A percentile compares a stretch with the other conserved stretches of the same genome.
Evolutionary conservation across 1,284 basidiomycete genomes (phyloP).

Genomic region (Ceratobasidium sp.): DNA sequence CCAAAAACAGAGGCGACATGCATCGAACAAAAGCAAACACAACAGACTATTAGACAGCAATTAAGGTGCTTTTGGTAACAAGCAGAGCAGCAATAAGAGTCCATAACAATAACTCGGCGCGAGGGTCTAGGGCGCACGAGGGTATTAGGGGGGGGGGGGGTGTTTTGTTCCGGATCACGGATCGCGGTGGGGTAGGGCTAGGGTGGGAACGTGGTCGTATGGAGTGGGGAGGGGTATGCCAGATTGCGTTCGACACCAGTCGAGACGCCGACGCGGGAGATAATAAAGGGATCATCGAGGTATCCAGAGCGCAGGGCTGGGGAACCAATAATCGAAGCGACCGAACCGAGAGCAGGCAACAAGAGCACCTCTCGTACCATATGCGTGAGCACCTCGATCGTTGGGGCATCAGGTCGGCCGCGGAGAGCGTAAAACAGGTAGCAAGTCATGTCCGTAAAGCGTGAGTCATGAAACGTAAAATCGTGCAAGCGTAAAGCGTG

Average conservation of each 20-base stretch:
- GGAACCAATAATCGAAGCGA: slow-evolving; percentile 12
- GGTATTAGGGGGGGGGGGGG: slow-evolving; percentile 20
- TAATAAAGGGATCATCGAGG: background rate
- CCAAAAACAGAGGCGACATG: background rate
- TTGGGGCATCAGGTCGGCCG: background rate
- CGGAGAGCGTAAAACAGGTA: slow-evolving; percentile 1
- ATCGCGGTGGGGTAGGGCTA: slow-evolving; percentile 1
- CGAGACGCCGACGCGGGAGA: slow-evolving; percentile 33
- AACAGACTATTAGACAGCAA: slow-evolving; percentile 36
- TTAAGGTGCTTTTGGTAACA: slow-evolving; percentile 33
- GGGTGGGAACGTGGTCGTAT: slow-evolving; percentile 10
- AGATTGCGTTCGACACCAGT: slow-evolving; percentile 27
- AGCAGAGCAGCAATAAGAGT: background rate
- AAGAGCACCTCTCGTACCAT: slow-evolving; percentile 36
- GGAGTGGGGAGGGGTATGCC: slow-evolving; percentile 18
- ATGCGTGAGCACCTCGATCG: slow-evolving; percentile 38
- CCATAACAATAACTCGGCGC: slow-evolving; percentile 44
- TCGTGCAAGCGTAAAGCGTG: slow-evolving; percentile 18
- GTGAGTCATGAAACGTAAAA: slow-evolving; percentile 34
- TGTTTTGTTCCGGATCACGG: slow-evolving; percentile 26
- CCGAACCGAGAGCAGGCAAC: slow-evolving; percentile 5
- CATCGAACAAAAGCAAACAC: slow-evolving; percentile 2
- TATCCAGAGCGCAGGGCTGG: background rate
- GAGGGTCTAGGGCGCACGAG: slow-evolving; percentile 22
- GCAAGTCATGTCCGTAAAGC: slow-evolving; percentile 38